These are phyloP conservation scores for Haberlea rhodopensis DNA, from an alignment of 257 asterid species.

Conservation along the genomic window DNA sequence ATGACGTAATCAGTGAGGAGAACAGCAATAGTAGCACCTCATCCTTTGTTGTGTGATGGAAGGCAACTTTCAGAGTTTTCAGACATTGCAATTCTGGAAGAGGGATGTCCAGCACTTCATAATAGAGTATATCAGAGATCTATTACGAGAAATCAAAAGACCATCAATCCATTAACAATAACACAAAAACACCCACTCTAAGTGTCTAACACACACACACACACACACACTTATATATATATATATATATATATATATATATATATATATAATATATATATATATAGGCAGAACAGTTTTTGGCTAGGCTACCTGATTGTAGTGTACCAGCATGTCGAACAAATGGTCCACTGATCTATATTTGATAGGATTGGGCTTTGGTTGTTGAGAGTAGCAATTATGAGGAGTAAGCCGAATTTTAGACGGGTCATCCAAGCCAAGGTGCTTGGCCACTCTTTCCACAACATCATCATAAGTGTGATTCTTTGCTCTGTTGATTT, in stretches of 20 bases:
- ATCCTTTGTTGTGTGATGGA: constrained; percentile 89
- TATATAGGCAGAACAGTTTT: background rate
- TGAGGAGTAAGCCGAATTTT: constrained; percentile 97
- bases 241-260: too few species aligned
- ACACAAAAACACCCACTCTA: background rate
- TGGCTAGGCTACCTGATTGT: constrained; percentile 73
- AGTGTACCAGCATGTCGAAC: constrained; percentile 93
- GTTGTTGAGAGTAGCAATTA: constrained; percentile 98
- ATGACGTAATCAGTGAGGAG: background rate
- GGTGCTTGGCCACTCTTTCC: constrained; percentile 81
- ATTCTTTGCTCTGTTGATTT: constrained; percentile 68
- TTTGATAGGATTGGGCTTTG: constrained; percentile 85
- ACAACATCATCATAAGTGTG: constrained; percentile 95
- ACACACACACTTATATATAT: background rate
- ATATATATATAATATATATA: too few species aligned
- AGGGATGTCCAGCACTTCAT: constrained; percentile 97
- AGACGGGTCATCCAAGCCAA: constrained; percentile 85
- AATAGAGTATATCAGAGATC: constrained; percentile 90
- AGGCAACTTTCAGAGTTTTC: constrained; percentile 91
- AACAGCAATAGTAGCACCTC: constrained; percentile 52
- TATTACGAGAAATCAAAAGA: constrained; percentile 29
- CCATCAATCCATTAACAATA: constrained; percentile 23
- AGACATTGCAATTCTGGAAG: constrained; percentile 95
- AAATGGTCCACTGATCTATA: constrained; percentile 84
- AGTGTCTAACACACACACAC: background rate